phyloP scores from a whole-genome alignment of 164 flowering plant genomes.

The Berberis thunbergii region DNA sequence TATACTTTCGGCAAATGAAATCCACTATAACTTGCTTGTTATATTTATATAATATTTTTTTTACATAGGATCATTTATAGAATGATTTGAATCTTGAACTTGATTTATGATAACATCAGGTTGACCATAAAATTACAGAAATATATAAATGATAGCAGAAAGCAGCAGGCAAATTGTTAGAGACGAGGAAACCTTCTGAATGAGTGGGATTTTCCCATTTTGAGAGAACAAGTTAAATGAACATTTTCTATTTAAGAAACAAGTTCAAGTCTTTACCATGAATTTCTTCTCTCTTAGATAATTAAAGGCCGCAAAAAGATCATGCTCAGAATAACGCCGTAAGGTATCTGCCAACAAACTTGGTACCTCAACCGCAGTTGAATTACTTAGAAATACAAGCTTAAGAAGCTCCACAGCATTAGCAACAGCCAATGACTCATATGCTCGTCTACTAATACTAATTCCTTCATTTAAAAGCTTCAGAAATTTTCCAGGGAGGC shows the following conservation, averaged over 20 bases:
- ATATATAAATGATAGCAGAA: no score
- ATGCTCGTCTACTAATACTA: constrained; percentile 25
- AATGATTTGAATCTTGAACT: no score
- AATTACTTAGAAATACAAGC: constrained; percentile 71
- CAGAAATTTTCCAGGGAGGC: constrained; percentile 39
- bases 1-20: no score
- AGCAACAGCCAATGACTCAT: constrained; percentile 72
- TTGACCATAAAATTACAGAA: no score
- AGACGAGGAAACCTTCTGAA: no score
- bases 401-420: constrained; percentile 87
- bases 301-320: constrained; percentile 81
- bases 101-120: no score
- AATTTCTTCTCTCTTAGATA: constrained; percentile 74
- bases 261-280: constrained; percentile 34
- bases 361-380: constrained; percentile 52
- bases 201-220: no score
- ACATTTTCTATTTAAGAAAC: no score
- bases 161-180: no score
- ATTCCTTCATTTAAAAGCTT: constrained; percentile 35
- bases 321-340: constrained; percentile 77
- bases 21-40: no score
- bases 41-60: no score
- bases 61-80: no score
- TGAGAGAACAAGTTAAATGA: not conserved
- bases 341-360: constrained; percentile 63